phyloP scores from a whole-genome alignment of 2,329 filamentous ascomycete genomes.

The Curvularia verruculosa region DNA sequence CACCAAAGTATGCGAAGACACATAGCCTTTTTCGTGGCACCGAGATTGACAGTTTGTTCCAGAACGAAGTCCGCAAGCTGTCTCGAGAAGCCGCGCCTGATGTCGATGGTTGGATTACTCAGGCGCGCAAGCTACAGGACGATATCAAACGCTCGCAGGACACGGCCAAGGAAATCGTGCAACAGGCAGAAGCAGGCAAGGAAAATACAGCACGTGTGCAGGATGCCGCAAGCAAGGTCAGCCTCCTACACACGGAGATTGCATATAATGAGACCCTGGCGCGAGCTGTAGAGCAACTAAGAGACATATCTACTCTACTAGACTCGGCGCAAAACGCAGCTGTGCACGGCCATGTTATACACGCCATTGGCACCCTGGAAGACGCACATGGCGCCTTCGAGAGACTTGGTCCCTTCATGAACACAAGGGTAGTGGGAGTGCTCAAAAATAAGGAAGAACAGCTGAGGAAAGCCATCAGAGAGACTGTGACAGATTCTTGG shows the following conservation, averaged over 20 bases:
- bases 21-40: no score
- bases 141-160: constrained; percentile 83
- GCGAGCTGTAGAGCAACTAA: constrained; percentile 58
- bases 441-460: constrained; percentile 69
- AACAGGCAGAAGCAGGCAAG: constrained; percentile 73
- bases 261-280: constrained; percentile 63
- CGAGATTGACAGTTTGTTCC: constrained; percentile 17
- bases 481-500: constrained; percentile 74
- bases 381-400: constrained; percentile 62
- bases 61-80: constrained; percentile 75
- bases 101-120: constrained; percentile 83
- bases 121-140: constrained; percentile 81
- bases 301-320: constrained; percentile 57
- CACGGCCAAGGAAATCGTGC: constrained; percentile 80
- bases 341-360: constrained; percentile 52
- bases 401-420: constrained; percentile 64
- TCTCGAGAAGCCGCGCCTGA: constrained; percentile 79
- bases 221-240: constrained; percentile 62
- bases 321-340: constrained; percentile 55
- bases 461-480: constrained; percentile 69
- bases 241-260: constrained; percentile 64
- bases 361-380: constrained; percentile 57
- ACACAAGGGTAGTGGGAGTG: constrained; percentile 67
- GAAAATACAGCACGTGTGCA: constrained; percentile 68
- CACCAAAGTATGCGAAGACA: constrained; percentile 54